Evolutionary conservation across 1,284 basidiomycete genomes (phyloP).

Genomic region (Ustilago tritici): DNA sequence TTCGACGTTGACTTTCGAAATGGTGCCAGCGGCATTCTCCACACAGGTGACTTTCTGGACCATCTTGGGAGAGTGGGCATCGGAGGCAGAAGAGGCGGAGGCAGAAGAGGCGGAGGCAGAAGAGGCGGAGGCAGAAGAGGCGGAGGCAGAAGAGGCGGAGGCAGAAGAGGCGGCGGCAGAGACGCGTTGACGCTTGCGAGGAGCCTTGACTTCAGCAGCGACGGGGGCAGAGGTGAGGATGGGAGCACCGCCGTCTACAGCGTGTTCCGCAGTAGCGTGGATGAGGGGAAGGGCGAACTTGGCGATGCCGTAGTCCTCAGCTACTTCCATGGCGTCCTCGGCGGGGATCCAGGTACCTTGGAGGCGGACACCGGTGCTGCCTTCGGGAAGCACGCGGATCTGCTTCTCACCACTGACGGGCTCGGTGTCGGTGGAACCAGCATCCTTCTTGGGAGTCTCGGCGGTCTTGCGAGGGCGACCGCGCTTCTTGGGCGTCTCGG

Average conservation of each 20-base stretch:
- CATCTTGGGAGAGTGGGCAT: slow-evolving; percentile 43
- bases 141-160: slow-evolving; percentile 27
- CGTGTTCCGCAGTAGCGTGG: slow-evolving; percentile 81
- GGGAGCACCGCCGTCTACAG: slow-evolving; percentile 52
- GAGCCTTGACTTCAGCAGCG: slow-evolving; percentile 41
- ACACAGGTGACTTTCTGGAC: slow-evolving; percentile 42
- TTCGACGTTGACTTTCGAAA: slow-evolving; percentile 47
- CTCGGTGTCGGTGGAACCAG: slow-evolving; percentile 35
- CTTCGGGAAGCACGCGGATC: slow-evolving; percentile 54
- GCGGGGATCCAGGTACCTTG: slow-evolving; percentile 90
- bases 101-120: slow-evolving; percentile 39
- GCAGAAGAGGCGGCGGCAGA: slow-evolving; percentile 29
- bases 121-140: slow-evolving; percentile 38
- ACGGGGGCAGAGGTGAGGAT: slow-evolving; percentile 50
- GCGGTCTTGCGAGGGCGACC: slow-evolving; percentile 51
- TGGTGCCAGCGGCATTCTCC: slow-evolving; percentile 41
- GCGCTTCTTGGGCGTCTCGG: slow-evolving; percentile 52
- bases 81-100: slow-evolving; percentile 30
- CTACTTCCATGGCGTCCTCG: slow-evolving; percentile 78
- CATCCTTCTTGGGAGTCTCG: slow-evolving; percentile 45
- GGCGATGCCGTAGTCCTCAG: slow-evolving; percentile 76
- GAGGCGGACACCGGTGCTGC: slow-evolving; percentile 73
- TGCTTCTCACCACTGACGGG: slow-evolving; percentile 33
- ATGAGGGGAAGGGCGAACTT: slow-evolving; percentile 78
- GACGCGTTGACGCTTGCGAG: slow-evolving; percentile 46